phyloP scores from a whole-genome alignment of 495 filamentous ascomycete genomes.

The Penicillium argentinense region DNA sequence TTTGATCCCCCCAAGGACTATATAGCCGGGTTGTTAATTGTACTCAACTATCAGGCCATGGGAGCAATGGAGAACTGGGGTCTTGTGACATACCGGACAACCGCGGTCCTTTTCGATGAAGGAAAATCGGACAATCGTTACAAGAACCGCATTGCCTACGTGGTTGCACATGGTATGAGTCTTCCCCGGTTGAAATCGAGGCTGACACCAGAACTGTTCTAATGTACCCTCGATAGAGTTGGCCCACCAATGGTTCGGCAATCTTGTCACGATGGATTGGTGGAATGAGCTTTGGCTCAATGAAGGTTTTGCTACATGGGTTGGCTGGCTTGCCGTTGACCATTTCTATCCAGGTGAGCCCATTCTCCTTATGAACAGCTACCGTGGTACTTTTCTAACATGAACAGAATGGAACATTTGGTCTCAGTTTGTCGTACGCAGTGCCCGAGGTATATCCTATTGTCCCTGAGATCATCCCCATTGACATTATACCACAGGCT shows the following conservation, averaged over 20 bases:
- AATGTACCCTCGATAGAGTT: slow-evolving; percentile 55
- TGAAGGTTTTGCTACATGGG: slow-evolving; percentile 97
- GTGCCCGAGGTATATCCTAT: slow-evolving; percentile 51
- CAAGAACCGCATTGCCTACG: slow-evolving; percentile 89
- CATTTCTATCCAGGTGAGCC: slow-evolving; percentile 77
- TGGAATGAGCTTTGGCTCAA: slow-evolving; percentile 98
- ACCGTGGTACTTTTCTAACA: slow-evolving; percentile 8
- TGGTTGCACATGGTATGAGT: slow-evolving; percentile 70
- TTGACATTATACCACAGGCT: slow-evolving; percentile 55
- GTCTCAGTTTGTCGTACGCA: slow-evolving; percentile 85
- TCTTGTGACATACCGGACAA: slow-evolving; percentile 92
- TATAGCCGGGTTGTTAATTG: no score
- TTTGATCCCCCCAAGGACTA: no score
- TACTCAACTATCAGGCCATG: slow-evolving; percentile 52
- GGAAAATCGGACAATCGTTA: slow-evolving; percentile 83
- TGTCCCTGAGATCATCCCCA: slow-evolving; percentile 11
- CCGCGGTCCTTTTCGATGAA: slow-evolving; percentile 89
- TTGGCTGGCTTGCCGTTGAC: slow-evolving; percentile 91
- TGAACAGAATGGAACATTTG: slow-evolving; percentile 82
- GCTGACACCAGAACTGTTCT: slow-evolving; percentile 2
- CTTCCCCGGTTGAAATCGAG: background rate
- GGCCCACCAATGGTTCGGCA: slow-evolving; percentile 98
- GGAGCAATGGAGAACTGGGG: slow-evolving; percentile 90
- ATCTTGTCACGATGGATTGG: slow-evolving; percentile 78
- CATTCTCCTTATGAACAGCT: background rate